phyloP scores from a whole-genome alignment of 208 protist genomes.

The Polymyxa betae region DNA sequence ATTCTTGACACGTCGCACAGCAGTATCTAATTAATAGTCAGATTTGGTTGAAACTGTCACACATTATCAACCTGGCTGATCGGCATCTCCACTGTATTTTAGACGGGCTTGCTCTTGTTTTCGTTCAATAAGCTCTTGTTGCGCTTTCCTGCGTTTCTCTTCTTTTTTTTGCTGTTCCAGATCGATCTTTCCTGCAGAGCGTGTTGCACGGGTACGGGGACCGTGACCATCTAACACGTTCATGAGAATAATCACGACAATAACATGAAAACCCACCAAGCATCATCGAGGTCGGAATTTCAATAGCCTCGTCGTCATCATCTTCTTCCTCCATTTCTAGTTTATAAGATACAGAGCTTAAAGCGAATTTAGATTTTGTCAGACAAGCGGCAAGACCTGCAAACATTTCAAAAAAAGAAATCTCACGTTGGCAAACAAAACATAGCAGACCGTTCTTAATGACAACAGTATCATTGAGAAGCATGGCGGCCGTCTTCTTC shows the following conservation, averaged over 20 bases:
- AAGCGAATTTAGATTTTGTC: constrained; percentile 13
- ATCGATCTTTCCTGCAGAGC: not conserved
- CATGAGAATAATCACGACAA: not conserved
- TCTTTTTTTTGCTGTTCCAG: constrained; percentile 35
- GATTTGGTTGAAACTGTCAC: not conserved
- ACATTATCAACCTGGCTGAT: not conserved
- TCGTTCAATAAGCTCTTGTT: constrained; percentile 30
- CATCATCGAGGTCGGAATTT: constrained; percentile 8
- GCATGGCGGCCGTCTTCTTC: constrained; percentile 55
- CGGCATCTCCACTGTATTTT: constrained; percentile 24
- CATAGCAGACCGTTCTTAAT: constrained; percentile 49
- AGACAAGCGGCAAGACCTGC: not conserved
- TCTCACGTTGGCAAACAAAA: not conserved
- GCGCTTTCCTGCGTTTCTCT: constrained; percentile 11
- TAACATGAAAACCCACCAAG: not conserved
- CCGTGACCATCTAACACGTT: not conserved
- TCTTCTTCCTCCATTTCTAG: constrained; percentile 1
- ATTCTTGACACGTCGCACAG: not conserved
- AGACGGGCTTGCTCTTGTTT: not conserved
- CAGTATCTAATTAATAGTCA: not conserved
- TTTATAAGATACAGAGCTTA: not conserved
- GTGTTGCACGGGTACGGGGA: not conserved
- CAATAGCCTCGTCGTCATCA: not conserved
- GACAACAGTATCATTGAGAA: constrained; percentile 74
- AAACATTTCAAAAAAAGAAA: not conserved